Evolutionary conservation across 345 rosid genomes (phyloP), one percentile per base, ranked within the genome.

Genomic region (Excoecaria cochinchinensis): DNA sequence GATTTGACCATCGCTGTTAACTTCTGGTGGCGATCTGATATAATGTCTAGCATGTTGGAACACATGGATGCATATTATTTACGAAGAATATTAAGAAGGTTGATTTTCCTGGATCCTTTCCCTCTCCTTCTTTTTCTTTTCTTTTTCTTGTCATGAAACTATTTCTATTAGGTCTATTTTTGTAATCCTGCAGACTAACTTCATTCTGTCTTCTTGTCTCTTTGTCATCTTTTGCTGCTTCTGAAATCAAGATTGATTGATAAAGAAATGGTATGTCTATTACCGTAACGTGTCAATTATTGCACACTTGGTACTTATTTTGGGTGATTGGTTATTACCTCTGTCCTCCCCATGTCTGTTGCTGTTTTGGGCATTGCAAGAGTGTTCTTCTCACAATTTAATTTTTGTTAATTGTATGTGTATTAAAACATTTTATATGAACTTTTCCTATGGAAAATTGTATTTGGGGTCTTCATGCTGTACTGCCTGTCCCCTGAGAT

Each of bases 41-140:
- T 84, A 73, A 89, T 87, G 85, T 81, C 86, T 69, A 87, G 88
- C 81, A 80, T 92, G 85, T 74, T 77, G 46, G 95, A 88, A 79
- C 95, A 91, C 83, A 92, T 90, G 94, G 94, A 91, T 89, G 85
- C 93, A 55, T 95, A 93, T 84, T 91, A 90, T 84, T 80, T 93
- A 75, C 94, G 98, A 69, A 82, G 89, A 77, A 89, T 92, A 69
- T 73, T 92, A 72, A 87, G 89, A 84, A 91, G 97, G 95, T 91
- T 67, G 42, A 39, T 13, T 74, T 58, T 21, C 42, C 61, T 65
- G 64, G 51, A 70, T 55, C 25, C 50, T 74, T 72, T 67, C 58
- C 72, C 40, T 67, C 14, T 81, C 19, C 56, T 31, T 1, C 31
- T 31, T 31, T 19, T 24, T 16, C 17, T 17, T 22, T 0, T 14